These are phyloP conservation scores for Glonium stellatum DNA, from an alignment of 495 filamentous ascomycete species.

Conservation along the genomic window DNA sequence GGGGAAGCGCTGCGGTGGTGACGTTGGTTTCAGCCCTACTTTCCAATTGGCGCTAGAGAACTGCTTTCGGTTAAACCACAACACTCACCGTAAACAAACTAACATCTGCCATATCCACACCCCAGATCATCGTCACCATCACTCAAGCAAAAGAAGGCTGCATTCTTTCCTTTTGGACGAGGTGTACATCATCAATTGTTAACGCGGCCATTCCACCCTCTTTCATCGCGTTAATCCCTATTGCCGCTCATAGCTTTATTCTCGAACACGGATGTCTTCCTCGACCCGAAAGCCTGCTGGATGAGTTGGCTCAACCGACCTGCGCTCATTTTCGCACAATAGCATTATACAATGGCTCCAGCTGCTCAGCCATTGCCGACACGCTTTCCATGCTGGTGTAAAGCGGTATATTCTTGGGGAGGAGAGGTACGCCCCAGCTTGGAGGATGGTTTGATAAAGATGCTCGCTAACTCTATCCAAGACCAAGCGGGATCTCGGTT, in stretches of 20 bases:
- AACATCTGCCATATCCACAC: neutral
- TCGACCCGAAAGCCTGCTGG: neutral
- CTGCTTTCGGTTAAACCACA: no score
- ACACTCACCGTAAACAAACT: no score
- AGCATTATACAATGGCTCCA: conserved; percentile 44
- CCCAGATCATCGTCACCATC: neutral
- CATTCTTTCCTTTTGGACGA: neutral
- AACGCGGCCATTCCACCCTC: neutral
- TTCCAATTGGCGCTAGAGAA: no score
- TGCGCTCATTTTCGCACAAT: neutral
- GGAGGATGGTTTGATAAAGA: neutral
- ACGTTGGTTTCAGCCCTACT: no score
- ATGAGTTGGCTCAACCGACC: neutral
- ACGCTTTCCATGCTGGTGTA: conserved; percentile 92
- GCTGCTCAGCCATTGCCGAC: conserved; percentile 63
- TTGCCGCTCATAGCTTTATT: neutral
- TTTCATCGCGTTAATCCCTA: neutral
- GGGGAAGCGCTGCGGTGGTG: no score
- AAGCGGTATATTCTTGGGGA: conserved; percentile 93
- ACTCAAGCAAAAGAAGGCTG: neutral
- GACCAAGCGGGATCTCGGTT: conserved; percentile 88
- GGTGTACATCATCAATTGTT: neutral
- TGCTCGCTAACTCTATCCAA: conserved; percentile 27
- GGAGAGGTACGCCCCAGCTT: conserved; percentile 59
- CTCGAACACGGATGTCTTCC: neutral